Conservation (phyloP, 177 flowering plant species). For the Telopea speciosissima region DNA sequence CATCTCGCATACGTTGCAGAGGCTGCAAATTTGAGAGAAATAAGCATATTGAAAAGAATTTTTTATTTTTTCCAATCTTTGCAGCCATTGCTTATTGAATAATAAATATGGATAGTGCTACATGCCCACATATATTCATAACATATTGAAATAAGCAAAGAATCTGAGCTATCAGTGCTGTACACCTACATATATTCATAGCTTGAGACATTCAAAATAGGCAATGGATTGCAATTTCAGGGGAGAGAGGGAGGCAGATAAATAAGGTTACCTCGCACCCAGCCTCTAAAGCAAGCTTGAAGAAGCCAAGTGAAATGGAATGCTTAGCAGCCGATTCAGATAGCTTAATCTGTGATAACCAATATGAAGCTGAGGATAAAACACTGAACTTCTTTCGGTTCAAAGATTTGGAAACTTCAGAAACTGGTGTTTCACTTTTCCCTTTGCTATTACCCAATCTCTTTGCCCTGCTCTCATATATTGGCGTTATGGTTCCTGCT, state of each 20-base stretch:
- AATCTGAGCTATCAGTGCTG: not conserved
- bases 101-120: too few relatives aligned
- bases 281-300: constrained; percentile 83
- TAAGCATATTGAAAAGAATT: not conserved
- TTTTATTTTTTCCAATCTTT: too few relatives aligned
- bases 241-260: not conserved
- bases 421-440: constrained; percentile 51
- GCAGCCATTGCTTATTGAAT: too few relatives aligned
- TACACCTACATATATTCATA: not conserved
- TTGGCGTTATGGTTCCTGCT: constrained; percentile 52
- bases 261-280: constrained; percentile 72
- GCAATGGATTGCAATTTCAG: not conserved
- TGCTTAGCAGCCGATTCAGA: constrained; percentile 86
- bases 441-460: constrained; percentile 29
- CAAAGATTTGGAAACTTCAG: constrained; percentile 49
- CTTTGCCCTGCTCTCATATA: constrained; percentile 49
- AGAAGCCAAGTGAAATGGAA: constrained; percentile 78
- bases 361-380: constrained; percentile 70
- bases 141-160: too few relatives aligned
- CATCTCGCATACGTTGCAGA: constrained; percentile 59
- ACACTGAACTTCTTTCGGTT: constrained; percentile 40
- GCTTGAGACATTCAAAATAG: not conserved
- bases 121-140: too few relatives aligned
- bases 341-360: constrained; percentile 78
- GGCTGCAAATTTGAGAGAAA: constrained; percentile 37